phyloP scores from a whole-genome alignment of 495 filamentous ascomycete genomes.

The Podospora tetraspora region DNA sequence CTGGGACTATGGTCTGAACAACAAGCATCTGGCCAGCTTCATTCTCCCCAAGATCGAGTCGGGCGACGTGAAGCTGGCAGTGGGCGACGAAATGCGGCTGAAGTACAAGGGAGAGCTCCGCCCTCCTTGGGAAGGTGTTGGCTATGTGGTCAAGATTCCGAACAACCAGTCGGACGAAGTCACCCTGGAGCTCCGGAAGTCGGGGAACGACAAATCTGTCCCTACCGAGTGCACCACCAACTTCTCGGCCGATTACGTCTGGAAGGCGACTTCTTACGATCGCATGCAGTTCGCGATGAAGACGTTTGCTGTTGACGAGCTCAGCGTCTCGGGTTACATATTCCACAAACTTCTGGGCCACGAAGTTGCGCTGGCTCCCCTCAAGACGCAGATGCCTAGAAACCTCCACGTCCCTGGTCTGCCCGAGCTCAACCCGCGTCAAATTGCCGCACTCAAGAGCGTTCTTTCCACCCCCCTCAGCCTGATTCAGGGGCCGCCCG shows the following conservation, averaged over 20 bases:
- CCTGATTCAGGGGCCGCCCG: slow-evolving; percentile 93
- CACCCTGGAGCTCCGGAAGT: slow-evolving; percentile 79
- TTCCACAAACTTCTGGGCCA: slow-evolving; percentile 97
- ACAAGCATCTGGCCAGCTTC: slow-evolving; percentile 96
- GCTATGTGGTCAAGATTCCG: slow-evolving; percentile 98
- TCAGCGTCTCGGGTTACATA: slow-evolving; percentile 98
- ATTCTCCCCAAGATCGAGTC: slow-evolving; percentile 95
- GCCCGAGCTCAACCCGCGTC: slow-evolving; percentile 90
- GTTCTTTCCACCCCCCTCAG: slow-evolving; percentile 89
- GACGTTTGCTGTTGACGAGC: slow-evolving; percentile 96
- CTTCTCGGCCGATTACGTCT: slow-evolving; percentile 97
- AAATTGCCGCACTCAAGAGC: slow-evolving; percentile 95
- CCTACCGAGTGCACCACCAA: slow-evolving; percentile 97
- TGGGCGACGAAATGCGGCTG: slow-evolving; percentile 97
- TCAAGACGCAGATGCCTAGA: slow-evolving; percentile 95
- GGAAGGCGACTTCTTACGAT: slow-evolving; percentile 99
- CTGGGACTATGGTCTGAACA: slow-evolving; percentile 95
- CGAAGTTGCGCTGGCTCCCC: slow-evolving; percentile 89
- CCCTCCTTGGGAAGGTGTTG: slow-evolving; percentile 93
- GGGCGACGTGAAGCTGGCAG: slow-evolving; percentile 95
- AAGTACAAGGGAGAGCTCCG: slow-evolving; percentile 95
- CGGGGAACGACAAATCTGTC: slow-evolving; percentile 78
- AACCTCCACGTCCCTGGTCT: slow-evolving; percentile 95
- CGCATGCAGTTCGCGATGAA: slow-evolving; percentile 99
- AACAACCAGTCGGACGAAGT: slow-evolving; percentile 99